Evolutionary conservation across 768 basidiomycete genomes (phyloP).

Genomic region (Tulasnella sp.): DNA sequence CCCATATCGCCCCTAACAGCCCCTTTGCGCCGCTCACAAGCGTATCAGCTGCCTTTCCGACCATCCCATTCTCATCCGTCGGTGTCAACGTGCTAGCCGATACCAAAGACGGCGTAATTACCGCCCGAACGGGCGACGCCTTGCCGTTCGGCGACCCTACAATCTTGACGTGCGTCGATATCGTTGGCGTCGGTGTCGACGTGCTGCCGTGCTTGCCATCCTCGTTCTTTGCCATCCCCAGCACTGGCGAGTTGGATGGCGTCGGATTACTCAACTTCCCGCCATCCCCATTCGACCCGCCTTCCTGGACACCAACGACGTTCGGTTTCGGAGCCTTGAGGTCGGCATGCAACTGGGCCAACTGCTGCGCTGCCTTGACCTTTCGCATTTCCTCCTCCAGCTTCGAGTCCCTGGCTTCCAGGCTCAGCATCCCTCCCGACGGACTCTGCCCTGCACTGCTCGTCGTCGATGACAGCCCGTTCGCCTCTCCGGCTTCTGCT

Average conservation of each 20-base stretch:
- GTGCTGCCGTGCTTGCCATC: slow-evolving; percentile 12
- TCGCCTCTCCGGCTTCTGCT: background rate
- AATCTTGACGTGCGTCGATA: slow-evolving; percentile 8
- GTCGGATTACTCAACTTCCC: slow-evolving; percentile 34
- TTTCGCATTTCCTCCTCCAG: slow-evolving; percentile 15
- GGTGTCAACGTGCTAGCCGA: slow-evolving; percentile 19
- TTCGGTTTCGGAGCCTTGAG: slow-evolving; percentile 2
- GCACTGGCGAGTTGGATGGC: slow-evolving; percentile 49
- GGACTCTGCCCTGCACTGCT: slow-evolving; percentile 1
- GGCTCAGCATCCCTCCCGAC: slow-evolving; percentile 1
- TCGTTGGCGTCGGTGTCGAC: slow-evolving; percentile 16
- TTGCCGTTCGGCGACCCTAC: slow-evolving; percentile 1
- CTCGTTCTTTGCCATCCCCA: slow-evolving; percentile 8
- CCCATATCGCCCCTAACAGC: slow-evolving; percentile 54
- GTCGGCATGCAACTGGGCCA: background rate
- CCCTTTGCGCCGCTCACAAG: slow-evolving; percentile 73
- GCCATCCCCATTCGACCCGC: slow-evolving; percentile 29
- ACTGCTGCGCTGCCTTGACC: background rate
- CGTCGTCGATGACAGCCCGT: background rate
- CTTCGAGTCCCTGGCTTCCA: slow-evolving; percentile 13
- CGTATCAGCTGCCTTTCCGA: slow-evolving; percentile 49
- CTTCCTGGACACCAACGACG: slow-evolving; percentile 26
- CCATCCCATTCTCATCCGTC: slow-evolving; percentile 31
- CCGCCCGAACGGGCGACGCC: background rate
- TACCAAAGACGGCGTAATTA: slow-evolving; percentile 5